Evolutionary conservation across 2,329 filamentous ascomycete genomes (phyloP), one percentile per base, ranked within the genome.

Genomic region (Ceratocystis papillata): DNA sequence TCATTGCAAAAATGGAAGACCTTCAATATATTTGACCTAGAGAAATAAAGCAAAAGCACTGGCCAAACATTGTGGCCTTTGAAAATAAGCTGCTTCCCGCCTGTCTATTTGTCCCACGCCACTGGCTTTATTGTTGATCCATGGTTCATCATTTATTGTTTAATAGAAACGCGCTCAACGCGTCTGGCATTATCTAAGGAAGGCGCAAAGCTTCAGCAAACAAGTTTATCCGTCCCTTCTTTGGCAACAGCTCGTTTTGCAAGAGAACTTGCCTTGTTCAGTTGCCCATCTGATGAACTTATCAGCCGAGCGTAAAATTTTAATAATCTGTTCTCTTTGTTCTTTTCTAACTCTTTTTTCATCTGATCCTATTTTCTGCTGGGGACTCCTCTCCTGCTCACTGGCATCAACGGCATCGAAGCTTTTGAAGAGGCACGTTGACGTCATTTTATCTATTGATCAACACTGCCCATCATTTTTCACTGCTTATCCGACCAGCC

Each of bases 91-190:
- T 59, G 55, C 55, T 37, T 59, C 30, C 28, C 30, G 6, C 17
- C 30, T 30, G 28, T 20, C 12, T 37, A 30, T 12, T 37, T 59
- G 25, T 59, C 55, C 28, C 55, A 59, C 28, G 28, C 6, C 55
- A 59, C 55, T 41, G 55, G 22, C 61, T 50, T 46, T 33, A 50
- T 61, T 55, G 59, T 45, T 61, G 20, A 48, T 37, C 44, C 17
- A 53, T 44, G 25, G 44, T 17, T 41, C n/a, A 30, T 44, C 45
- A 62, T 30, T 50, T 44, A 63, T 62, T 46, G 62, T 28, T 53
- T 53, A 53, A 53, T 53, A 53, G 48, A 22, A 20, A 66, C 64
- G 64, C 64, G 64, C 8, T 57, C 46, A 63, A 66, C 64, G 64
- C 64, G 64, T 66, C 64, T 63, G 44, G 17, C 2, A n/a, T 37